These are phyloP conservation scores for Pilaira anomala DNA, from an alignment of 192 early-diverging fungal genomes.

Conservation along the genomic window DNA sequence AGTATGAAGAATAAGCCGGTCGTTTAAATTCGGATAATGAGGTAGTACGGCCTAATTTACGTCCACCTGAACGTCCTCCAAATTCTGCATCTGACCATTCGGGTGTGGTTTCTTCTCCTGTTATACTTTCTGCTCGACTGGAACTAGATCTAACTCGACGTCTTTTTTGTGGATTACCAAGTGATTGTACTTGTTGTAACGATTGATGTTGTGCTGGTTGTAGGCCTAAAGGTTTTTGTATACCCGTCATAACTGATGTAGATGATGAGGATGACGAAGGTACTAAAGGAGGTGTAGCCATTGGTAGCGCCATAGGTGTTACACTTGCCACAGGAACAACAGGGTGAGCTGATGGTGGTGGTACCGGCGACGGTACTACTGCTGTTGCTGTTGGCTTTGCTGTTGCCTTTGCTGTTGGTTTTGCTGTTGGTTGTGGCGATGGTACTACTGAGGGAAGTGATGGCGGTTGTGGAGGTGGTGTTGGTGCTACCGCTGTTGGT, in stretches of 20 bases:
- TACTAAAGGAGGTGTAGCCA: background rate
- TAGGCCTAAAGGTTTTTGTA: background rate
- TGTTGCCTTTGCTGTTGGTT: background rate
- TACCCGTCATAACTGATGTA: too few relatives aligned
- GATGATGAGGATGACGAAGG: background rate
- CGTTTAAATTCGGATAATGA: constrained; percentile 18
- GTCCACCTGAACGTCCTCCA: constrained; percentile 1
- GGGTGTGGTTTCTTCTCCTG: background rate
- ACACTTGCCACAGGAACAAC: too few relatives aligned
- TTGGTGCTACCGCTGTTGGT: background rate
- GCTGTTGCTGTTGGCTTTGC: background rate
- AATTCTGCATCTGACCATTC: constrained; percentile 20
- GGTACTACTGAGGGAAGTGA: background rate
- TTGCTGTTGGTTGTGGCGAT: background rate
- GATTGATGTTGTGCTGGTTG: background rate
- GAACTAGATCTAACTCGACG: constrained; percentile 21
- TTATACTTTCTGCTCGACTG: constrained; percentile 14
- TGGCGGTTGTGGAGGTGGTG: background rate
- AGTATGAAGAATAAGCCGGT: constrained; percentile 73
- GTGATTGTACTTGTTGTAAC: background rate
- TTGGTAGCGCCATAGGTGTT: background rate
- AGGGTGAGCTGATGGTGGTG: background rate
- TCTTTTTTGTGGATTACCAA: background rate
- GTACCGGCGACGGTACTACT: background rate
- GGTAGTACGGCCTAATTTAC: constrained; percentile 3